Evolutionary conservation across 75 land plant genomes (phyloP).

Genomic region (Picea sitchensis): DNA sequence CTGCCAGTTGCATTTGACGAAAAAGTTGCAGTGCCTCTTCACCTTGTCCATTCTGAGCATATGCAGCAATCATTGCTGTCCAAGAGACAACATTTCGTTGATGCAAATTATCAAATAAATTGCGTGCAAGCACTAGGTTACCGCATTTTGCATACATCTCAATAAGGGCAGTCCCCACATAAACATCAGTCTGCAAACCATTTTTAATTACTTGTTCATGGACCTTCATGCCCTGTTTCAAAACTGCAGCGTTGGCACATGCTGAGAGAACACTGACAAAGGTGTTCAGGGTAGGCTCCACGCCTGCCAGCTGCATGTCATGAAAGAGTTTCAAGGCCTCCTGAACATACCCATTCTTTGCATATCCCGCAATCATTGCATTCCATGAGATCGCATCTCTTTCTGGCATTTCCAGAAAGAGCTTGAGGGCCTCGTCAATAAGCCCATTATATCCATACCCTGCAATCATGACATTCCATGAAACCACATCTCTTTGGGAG

Average conservation of each 20-base stretch:
- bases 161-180: constrained; percentile 24
- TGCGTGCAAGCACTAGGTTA: constrained; percentile 18
- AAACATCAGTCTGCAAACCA: constrained; percentile 15
- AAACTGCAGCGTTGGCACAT: constrained; percentile 19
- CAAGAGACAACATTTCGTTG: constrained; percentile 22
- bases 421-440: constrained; percentile 30
- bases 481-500: constrained; percentile 35
- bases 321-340: constrained; percentile 27
- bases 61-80: constrained; percentile 40
- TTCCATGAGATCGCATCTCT: constrained; percentile 42
- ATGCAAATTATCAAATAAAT: constrained; percentile 2
- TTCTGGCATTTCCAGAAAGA: constrained; percentile 44
- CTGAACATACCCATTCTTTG: constrained; percentile 13
- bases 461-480: constrained; percentile 50
- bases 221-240: constrained; percentile 16
- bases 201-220: constrained; percentile 21
- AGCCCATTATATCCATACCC: constrained; percentile 30
- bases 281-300: constrained; percentile 4
- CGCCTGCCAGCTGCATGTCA: constrained; percentile 16
- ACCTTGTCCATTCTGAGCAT: constrained; percentile 38
- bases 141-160: constrained; percentile 17
- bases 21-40: constrained; percentile 39
- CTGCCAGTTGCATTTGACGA: constrained; percentile 26
- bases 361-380: constrained; percentile 28
- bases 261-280: constrained; percentile 20